Conservation (phyloP, 2,329 filamentous ascomycete species). For the Aspergillus sp. region DNA sequence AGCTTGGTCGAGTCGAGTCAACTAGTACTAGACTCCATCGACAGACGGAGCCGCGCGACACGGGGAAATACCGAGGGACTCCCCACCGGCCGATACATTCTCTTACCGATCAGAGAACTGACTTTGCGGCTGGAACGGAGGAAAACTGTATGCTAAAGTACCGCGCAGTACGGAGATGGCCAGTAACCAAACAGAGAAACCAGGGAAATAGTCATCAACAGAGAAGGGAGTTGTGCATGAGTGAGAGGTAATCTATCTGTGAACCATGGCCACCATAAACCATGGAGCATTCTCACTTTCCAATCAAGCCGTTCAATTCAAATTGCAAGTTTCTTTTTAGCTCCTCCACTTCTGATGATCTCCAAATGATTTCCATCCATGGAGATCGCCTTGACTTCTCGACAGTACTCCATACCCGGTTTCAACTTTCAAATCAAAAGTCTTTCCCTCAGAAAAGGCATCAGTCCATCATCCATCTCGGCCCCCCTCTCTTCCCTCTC, state of each 20-base stretch:
- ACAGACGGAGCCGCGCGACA: background rate
- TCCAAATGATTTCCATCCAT: conserved; percentile 2
- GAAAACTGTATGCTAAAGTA: background rate
- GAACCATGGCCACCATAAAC: background rate
- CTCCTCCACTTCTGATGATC: conserved; percentile 1
- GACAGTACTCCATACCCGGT: background rate
- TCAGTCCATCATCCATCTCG: background rate
- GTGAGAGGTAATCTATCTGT: background rate
- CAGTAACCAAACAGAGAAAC: background rate
- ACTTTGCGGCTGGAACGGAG: background rate
- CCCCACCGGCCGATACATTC: background rate
- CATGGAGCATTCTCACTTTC: background rate
- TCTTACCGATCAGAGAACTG: background rate
- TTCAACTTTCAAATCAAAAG: background rate
- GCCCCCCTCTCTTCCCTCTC: background rate
- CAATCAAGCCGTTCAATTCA: background rate
- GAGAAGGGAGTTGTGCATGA: too few relatives aligned
- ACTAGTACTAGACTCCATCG: background rate
- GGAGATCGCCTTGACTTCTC: conserved; percentile 1
- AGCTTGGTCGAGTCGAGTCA: background rate
- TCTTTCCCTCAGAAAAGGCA: background rate
- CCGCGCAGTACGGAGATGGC: background rate
- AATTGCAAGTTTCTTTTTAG: background rate
- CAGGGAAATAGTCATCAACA: too few relatives aligned
- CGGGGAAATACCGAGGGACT: background rate